phyloP scores from a whole-genome alignment of 805 yeast genomes.

The Ogataea paradorogensis region DNA sequence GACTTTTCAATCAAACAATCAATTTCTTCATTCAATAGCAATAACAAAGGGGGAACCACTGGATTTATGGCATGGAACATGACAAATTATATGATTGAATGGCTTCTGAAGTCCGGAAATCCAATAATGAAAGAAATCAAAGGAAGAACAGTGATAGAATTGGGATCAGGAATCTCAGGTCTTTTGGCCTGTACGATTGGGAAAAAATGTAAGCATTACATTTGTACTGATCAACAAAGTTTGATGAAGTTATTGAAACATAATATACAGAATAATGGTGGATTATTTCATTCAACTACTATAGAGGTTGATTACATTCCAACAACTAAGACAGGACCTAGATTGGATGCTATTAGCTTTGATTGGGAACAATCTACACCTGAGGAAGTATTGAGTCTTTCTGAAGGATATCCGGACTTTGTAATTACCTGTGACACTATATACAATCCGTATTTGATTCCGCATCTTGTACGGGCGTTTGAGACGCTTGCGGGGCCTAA shows the following conservation, averaged over 20 bases:
- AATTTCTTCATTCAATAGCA: constrained; percentile 29
- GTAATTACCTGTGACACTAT: constrained; percentile 64
- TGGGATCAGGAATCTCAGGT: constrained; percentile 64
- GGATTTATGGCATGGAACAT: constrained; percentile 66
- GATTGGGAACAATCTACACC: constrained; percentile 56
- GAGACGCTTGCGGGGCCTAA: constrained; percentile 32
- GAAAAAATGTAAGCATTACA: constrained; percentile 34
- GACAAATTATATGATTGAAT: constrained; percentile 46
- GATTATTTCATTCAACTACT: constrained; percentile 24
- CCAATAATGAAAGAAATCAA: constrained; percentile 27
- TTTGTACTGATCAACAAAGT: constrained; percentile 60
- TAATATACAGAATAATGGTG: constrained; percentile 44
- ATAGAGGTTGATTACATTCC: constrained; percentile 9
- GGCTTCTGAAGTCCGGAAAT: constrained; percentile 41
- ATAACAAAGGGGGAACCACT: constrained; percentile 44
- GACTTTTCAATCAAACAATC: constrained; percentile 35
- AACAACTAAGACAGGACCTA: constrained; percentile 11
- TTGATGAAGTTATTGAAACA: constrained; percentile 46
- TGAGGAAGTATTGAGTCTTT: constrained; percentile 8
- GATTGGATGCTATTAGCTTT: constrained; percentile 46
- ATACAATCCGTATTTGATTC: constrained; percentile 59
- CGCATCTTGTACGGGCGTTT: constrained; percentile 45
- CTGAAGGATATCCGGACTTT: constrained; percentile 36
- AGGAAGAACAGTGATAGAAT: constrained; percentile 42
- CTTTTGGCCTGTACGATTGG: constrained; percentile 42